These are phyloP conservation scores for Alternaria angustiovoidea DNA, from an alignment of 2,329 filamentous ascomycete species.

Conservation along the genomic window DNA sequence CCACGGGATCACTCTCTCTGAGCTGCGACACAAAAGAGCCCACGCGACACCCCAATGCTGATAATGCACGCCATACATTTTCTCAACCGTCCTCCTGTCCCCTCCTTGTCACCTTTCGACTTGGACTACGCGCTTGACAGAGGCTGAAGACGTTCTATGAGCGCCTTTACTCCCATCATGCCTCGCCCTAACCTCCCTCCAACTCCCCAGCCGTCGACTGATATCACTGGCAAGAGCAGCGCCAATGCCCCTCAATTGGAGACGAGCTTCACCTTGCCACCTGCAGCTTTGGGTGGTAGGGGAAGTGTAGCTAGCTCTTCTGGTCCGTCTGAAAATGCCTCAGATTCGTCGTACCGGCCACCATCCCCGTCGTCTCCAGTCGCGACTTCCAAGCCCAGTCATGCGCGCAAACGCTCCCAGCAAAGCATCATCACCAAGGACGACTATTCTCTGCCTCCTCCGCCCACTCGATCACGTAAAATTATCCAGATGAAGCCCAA, in stretches of 20 bases:
- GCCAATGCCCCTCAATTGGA: constrained; percentile 68
- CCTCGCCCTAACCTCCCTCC: constrained; percentile 72
- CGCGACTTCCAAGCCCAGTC: constrained; percentile 40
- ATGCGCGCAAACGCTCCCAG: constrained; percentile 43
- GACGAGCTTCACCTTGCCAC: constrained; percentile 76
- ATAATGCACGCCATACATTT: constrained; percentile 27
- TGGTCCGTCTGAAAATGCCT: constrained; percentile 57
- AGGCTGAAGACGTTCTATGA: constrained; percentile 25
- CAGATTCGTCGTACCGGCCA: constrained; percentile 62
- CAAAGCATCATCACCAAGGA: constrained; percentile 61
- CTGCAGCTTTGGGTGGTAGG: constrained; percentile 69
- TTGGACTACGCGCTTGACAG: constrained; percentile 16
- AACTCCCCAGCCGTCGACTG: constrained; percentile 81
- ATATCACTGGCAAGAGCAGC: constrained; percentile 77
- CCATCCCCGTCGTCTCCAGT: constrained; percentile 52
- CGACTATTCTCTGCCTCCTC: constrained; percentile 84
- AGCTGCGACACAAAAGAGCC: constrained; percentile 37
- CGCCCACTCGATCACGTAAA: constrained; percentile 89
- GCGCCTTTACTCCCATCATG: constrained; percentile 59
- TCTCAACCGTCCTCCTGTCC: constrained; percentile 16
- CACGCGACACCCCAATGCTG: constrained; percentile 40
- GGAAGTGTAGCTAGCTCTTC: constrained; percentile 56
- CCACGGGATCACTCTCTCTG: constrained; percentile 26
- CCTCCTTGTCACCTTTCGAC: constrained; percentile 14
- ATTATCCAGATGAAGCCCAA: constrained; percentile 97